These are phyloP conservation scores for Penicillium sp. DNA, from an alignment of 2,329 filamentous ascomycete genomes.

Conservation along the genomic window DNA sequence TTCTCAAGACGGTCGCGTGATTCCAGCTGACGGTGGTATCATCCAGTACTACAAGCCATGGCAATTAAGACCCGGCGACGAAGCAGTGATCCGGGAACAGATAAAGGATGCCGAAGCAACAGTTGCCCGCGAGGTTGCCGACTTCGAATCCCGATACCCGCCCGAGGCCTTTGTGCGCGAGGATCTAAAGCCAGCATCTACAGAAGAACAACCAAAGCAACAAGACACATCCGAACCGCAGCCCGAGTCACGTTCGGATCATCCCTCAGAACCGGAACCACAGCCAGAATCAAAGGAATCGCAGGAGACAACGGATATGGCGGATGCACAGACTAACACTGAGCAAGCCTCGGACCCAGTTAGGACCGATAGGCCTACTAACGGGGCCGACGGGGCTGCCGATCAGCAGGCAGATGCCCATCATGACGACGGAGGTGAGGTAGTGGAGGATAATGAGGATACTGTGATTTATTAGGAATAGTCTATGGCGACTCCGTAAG, in stretches of 20 bases:
- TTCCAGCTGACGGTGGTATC: slow-evolving; percentile 17
- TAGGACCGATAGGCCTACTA: slow-evolving; percentile 24
- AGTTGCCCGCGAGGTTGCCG: slow-evolving; percentile 60
- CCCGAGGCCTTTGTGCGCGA: slow-evolving; percentile 26
- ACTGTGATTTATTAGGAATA: slow-evolving; percentile 73
- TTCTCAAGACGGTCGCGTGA: not conserved
- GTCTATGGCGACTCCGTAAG: not conserved
- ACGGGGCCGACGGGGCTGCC: slow-evolving; percentile 29
- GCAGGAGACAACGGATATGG: slow-evolving; percentile 38
- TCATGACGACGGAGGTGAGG: slow-evolving; percentile 68
- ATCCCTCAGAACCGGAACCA: slow-evolving; percentile 19
- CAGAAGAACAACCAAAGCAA: slow-evolving; percentile 22
- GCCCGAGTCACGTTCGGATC: slow-evolving; percentile 9
- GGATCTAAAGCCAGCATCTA: slow-evolving; percentile 12
- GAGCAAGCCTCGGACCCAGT: slow-evolving; percentile 13
- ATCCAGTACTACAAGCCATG: slow-evolving; percentile 78
- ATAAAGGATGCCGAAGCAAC: slow-evolving; percentile 58
- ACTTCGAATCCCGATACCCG: slow-evolving; percentile 52
- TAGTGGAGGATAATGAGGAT: slow-evolving; percentile 80
- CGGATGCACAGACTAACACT: slow-evolving; percentile 23
- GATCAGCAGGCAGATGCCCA: slow-evolving; percentile 40
- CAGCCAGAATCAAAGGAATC: slow-evolving; percentile 18
- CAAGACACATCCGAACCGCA: slow-evolving; percentile 19
- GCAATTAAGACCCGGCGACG: slow-evolving; percentile 64
- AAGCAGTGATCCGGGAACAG: slow-evolving; percentile 66